Evolutionary conservation across 2,329 filamentous ascomycete genomes (phyloP).

Genomic region (Aureobasidium sp.): DNA sequence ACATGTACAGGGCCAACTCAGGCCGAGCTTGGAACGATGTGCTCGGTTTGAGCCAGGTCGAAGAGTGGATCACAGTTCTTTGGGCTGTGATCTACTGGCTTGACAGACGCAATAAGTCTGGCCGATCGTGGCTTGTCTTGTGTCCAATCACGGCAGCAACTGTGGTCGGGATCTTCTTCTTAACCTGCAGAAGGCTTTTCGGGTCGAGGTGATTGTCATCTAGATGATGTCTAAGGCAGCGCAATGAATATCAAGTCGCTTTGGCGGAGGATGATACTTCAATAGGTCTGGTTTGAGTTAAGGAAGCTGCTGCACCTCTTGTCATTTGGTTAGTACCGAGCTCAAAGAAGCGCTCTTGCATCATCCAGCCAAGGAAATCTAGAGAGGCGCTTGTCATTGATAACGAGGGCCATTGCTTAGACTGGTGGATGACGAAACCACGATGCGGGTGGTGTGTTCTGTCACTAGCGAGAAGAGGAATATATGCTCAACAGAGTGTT

Average conservation of each 20-base stretch:
- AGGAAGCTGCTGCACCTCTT: neutral
- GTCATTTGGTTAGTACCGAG: neutral
- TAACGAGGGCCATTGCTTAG: neutral
- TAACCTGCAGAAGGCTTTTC: neutral
- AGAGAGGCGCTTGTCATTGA: neutral
- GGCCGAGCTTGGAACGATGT: neutral
- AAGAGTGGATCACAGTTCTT: neutral
- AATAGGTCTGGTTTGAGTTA: neutral
- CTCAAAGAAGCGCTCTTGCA: too few relatives aligned
- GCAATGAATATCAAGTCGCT: neutral
- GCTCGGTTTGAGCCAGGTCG: neutral
- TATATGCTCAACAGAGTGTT: neutral
- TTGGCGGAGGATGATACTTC: neutral
- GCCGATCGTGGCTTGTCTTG: neutral
- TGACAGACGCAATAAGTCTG: neutral
- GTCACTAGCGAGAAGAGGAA: neutral
- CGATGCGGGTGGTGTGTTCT: neutral
- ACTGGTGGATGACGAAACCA: neutral
- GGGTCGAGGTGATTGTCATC: neutral
- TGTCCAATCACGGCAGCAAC: neutral
- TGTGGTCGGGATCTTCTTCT: neutral
- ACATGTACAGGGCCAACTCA: neutral
- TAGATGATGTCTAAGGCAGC: neutral
- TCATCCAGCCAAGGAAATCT: neutral
- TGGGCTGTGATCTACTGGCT: neutral